phyloP scores from a whole-genome alignment of 1,284 basidiomycete genomes.

The Ceratobasidium sp. region DNA sequence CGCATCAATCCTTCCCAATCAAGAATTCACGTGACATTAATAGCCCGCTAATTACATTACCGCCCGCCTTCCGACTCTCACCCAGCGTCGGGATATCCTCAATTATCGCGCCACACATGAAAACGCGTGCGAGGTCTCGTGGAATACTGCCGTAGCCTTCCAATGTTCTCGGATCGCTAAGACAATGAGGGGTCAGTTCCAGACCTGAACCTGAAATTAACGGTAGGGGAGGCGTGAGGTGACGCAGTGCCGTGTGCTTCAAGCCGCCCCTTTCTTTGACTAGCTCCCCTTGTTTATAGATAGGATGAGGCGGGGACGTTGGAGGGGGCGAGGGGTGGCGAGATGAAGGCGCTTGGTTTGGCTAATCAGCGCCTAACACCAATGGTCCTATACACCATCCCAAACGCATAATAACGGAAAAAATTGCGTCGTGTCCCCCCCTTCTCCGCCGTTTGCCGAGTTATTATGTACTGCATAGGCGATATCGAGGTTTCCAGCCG shows the following conservation, averaged over 20 bases:
- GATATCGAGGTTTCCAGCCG: too few species aligned
- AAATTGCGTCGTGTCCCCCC: too few species aligned
- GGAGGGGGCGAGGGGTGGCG: slow-evolving; percentile 12
- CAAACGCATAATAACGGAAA: too few species aligned
- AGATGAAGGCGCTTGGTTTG: slow-evolving; percentile 6
- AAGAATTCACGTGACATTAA: slow-evolving; percentile 13
- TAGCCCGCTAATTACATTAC: neutral
- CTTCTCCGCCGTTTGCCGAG: too few species aligned
- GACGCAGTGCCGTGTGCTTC: neutral
- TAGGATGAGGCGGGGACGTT: slow-evolving; percentile 25
- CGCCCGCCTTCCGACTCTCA: slow-evolving; percentile 22
- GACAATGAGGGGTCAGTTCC: neutral
- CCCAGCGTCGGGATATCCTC: slow-evolving; percentile 15
- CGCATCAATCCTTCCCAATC: slow-evolving; percentile 1
- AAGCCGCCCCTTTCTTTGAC: neutral
- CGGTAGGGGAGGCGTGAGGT: too few species aligned
- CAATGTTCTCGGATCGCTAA: slow-evolving; percentile 39
- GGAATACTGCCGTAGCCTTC: slow-evolving; percentile 40
- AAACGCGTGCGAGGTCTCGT: slow-evolving; percentile 35
- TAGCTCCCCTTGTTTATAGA: slow-evolving; percentile 1
- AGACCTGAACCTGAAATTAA: slow-evolving; percentile 21
- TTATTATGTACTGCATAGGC: too few species aligned
- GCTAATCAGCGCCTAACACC: neutral
- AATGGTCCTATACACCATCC: too few species aligned
- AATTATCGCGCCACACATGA: slow-evolving; percentile 13